Conservation (phyloP, 129 eudicot species). For the Gnaphalium uliginosum region DNA sequence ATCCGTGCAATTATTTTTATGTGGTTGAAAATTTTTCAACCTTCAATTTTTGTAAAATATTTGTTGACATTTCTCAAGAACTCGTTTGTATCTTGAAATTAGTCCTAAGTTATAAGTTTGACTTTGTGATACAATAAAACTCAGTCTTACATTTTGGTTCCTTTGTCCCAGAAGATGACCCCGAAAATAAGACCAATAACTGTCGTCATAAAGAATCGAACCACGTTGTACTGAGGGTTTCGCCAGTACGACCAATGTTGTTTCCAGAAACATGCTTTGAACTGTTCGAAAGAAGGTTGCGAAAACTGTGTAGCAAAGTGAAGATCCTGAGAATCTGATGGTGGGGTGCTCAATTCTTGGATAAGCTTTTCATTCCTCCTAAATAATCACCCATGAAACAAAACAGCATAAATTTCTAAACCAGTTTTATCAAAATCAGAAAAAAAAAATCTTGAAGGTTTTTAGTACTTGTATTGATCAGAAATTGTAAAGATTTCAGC, state of each 20-base stretch:
- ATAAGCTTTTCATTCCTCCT: slow-evolving; percentile 63
- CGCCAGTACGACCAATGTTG: slow-evolving; percentile 88
- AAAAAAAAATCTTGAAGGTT: slow-evolving; percentile 3
- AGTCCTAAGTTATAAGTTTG: background rate
- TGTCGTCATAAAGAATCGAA: slow-evolving; percentile 62
- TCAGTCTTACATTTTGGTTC: slow-evolving; percentile 52
- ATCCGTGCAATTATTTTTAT: too few relatives aligned
- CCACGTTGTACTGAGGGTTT: slow-evolving; percentile 70
- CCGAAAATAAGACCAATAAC: slow-evolving; percentile 70
- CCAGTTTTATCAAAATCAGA: background rate
- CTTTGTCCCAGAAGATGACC: slow-evolving; percentile 71
- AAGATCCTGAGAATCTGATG: slow-evolving; percentile 58
- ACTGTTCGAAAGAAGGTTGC: slow-evolving; percentile 59
- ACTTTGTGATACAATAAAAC: background rate
- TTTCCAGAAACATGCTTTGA: slow-evolving; percentile 87
- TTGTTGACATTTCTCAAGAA: background rate
- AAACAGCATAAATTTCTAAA: background rate
- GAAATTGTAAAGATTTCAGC: slow-evolving; percentile 60
- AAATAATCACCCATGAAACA: slow-evolving; percentile 13
- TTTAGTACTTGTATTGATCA: slow-evolving; percentile 48
- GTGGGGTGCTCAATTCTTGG: slow-evolving; percentile 55
- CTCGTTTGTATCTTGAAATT: background rate
- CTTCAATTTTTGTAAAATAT: too few relatives aligned
- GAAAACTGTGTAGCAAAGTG: slow-evolving; percentile 70
- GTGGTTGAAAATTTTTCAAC: too few relatives aligned